These are phyloP conservation scores for Serpula lacrymans DNA, from an alignment of 768 basidiomycete genomes.

Conservation along the genomic window DNA sequence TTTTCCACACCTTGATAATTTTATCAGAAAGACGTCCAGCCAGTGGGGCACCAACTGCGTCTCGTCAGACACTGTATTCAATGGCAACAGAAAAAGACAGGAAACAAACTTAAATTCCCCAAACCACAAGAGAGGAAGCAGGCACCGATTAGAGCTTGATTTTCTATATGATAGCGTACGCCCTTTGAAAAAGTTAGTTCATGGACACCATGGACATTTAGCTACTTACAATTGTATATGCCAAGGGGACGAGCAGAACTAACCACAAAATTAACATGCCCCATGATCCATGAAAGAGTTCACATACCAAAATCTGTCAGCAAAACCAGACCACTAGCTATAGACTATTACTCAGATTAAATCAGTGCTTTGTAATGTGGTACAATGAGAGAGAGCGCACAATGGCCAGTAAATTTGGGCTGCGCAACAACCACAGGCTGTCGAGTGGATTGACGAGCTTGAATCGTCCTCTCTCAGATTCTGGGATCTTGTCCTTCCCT, in stretches of 20 bases:
- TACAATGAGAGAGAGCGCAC: slow-evolving; percentile 33
- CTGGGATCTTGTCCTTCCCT: slow-evolving; percentile 46
- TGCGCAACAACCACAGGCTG: slow-evolving; percentile 48
- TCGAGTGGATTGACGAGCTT: slow-evolving; percentile 59
- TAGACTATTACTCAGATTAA: slow-evolving; percentile 35
- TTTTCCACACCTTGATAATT: slow-evolving; percentile 42
- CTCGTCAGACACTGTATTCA: background rate
- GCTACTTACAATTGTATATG: slow-evolving; percentile 59
- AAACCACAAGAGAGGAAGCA: slow-evolving; percentile 57
- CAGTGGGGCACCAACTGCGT: slow-evolving; percentile 56
- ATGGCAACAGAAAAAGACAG: slow-evolving; percentile 7
- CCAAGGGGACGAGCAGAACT: slow-evolving; percentile 55
- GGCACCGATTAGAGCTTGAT: slow-evolving; percentile 53
- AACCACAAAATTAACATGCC: background rate
- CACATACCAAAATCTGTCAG: slow-evolving; percentile 34
- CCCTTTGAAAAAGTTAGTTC: slow-evolving; percentile 38
- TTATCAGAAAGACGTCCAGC: slow-evolving; percentile 55
- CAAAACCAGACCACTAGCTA: slow-evolving; percentile 31
- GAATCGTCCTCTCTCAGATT: slow-evolving; percentile 19
- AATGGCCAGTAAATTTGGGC: slow-evolving; percentile 54
- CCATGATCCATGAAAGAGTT: background rate
- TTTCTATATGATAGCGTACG: slow-evolving; percentile 49
- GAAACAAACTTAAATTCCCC: slow-evolving; percentile 43
- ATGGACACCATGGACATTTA: background rate
- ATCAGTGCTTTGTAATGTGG: slow-evolving; percentile 24